Base-by-base conservation (phyloP, 768 basidiomycete species). In the Trametes maxima region DNA sequence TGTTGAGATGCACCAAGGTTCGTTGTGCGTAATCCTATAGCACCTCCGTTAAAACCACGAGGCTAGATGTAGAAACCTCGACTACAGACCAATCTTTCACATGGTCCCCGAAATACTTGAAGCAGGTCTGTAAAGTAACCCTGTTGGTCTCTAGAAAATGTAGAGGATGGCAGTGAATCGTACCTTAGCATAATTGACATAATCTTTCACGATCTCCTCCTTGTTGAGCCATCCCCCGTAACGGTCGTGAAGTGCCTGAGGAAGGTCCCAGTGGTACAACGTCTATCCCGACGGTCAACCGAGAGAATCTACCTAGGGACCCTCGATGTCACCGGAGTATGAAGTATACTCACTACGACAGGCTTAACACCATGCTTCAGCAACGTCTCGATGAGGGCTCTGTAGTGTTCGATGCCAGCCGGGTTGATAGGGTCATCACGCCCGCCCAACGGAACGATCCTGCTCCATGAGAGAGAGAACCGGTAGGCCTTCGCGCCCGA, bases 231-330 rank as follows among this genome's bases (percentile, higher is more conserved):
- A 84, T 24, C 82, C 82, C 17, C 77, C 78, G 61, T 81, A 81
- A 39, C 78, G 72, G 19, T 80, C 76, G 50, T 81, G 76, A 8
- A 85, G 75, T 2, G 71, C 80, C 63, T 79, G 77, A 5, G 83
- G 83, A 7, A 83, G 73, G 60, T 85, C 83, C 83, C 83, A 85
- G 67, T 79, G 80, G 67, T 79, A 80, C 33, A 81, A 62, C 13
- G 79, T 81, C 77, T 81, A 58, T 6, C 37, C 14, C 3, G 36
- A 39, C 5, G 8, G 21, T 10, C 14, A 7, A 39, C 25, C 21
- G 1, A n/a, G 8, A 51, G 46, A 2, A 40, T 11, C 19, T 24
- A 2, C 39, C 14, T 5, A 13, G 4, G 12, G 12, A 3, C 7
- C 21, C 45, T 3, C 11, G 21, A 4, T 5, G 12, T 1, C 6